Evolutionary conservation across 345 rosid genomes (phyloP), one percentile per base, ranked within the genome.

Genomic region (Cardamine resedifolia): DNA sequence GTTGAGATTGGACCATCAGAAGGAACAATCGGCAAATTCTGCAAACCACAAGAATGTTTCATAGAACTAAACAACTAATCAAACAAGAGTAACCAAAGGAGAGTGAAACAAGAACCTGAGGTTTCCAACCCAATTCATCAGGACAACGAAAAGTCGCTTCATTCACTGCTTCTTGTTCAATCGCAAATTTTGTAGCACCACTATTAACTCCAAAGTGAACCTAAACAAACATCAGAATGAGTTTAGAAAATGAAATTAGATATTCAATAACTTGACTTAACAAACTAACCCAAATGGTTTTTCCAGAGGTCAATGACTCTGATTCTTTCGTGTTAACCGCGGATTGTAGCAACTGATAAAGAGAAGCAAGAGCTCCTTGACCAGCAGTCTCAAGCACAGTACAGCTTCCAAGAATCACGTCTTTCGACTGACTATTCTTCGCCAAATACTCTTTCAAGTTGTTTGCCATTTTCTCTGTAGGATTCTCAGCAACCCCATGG

Each of bases 51-150:
- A 64, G 33, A 10, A 55, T 63, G 45, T 48, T 74, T 24, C 38
- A 59, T 4, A 19, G 15, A 69, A 67, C 21, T 45, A 38, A 64
- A 65, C 36, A 57, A 36, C 20, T 26, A 18, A 26, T 14, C 6
- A 52, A 30, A 34, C 39, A 64, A 43, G 56, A 67, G 41, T 3
- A 26, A 43, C 19, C 45, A 43, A 58, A 43, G 52, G 10, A 65
- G 68, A 31, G 55, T 23, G 38, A 70, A 75, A 65, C 61, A 39
- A 66, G 5, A 68, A 90, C 98, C 98, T 94, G 97, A 70, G 98
- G 97, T 76, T 94, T 91, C 98, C 98, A 94, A 66, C 96, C 98
- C 96, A 88, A 80, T 84, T 95, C 96, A 84, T 95, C 99, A 0
- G 99, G 96, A 63, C 96, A 95, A 65, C 92, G 93, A 49, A 90